Evolutionary conservation across 2,329 filamentous ascomycete genomes (phyloP).

Genomic region (Penicillium sp.): DNA sequence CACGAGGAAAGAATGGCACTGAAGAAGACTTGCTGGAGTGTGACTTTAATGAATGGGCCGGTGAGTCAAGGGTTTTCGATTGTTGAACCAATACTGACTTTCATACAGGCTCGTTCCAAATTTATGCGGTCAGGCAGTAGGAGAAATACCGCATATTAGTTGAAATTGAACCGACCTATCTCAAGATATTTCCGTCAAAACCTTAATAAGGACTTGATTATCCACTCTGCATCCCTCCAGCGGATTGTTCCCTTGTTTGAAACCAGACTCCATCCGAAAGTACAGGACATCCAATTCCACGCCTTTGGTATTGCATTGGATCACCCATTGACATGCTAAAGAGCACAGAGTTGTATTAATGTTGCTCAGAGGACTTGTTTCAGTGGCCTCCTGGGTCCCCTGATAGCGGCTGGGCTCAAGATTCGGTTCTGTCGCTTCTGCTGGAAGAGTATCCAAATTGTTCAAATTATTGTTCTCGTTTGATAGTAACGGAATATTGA

Average conservation of each 20-base stretch:
- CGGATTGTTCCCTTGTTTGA: slow-evolving; percentile 2
- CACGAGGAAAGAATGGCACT: no score
- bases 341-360: slow-evolving; percentile 10
- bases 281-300: slow-evolving; percentile 9
- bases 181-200: slow-evolving; percentile 10
- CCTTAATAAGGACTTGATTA: slow-evolving; percentile 10
- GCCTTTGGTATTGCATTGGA: slow-evolving; percentile 7
- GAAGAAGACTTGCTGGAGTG: no score
- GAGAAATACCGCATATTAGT: neutral
- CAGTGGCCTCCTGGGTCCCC: no score
- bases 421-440: neutral
- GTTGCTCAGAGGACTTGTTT: neutral
- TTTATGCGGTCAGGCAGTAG: no score
- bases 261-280: slow-evolving; percentile 8
- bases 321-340: slow-evolving; percentile 5
- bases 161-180: neutral
- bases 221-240: slow-evolving; percentile 4
- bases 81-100: no score
- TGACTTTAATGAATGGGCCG: no score
- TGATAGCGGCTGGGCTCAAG: neutral
- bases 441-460: neutral
- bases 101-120: no score
- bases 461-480: neutral
- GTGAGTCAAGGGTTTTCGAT: no score
- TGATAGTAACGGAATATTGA: neutral